Evolutionary conservation across 1,284 basidiomycete species (phyloP), one percentile per base, ranked within the genome.

Genomic region (Gomphus bonarii): DNA sequence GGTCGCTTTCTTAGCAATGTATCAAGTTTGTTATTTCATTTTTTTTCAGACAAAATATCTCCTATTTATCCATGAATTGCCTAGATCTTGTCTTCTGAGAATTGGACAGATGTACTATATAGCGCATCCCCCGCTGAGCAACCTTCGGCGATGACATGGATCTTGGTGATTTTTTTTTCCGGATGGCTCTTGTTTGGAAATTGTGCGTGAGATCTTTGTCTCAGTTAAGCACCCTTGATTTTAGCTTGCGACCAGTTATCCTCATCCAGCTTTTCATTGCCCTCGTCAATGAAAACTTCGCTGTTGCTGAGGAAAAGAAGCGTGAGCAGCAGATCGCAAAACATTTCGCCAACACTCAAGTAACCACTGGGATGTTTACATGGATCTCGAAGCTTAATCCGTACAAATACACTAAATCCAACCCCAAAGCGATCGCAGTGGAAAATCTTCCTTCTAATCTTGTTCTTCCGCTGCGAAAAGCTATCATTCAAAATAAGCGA

Each of bases 191-290:
- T 97, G 51, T 95, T 99, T 63, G 85, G 91, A 1, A 95, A 95
- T 68, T 95, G 91, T 92, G 62, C 67, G 90, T 35, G 55, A 65
- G 42, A 33, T 52, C 57, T 49, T 18, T 48, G 58, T 59, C 47
- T 36, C 49, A 12, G 47, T 44, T 9, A 16, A 28, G 31, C 6
- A 18, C n/a, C 55, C 25, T n/a, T 52, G 63, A 22, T 54, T 55
- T 54, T 63, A 59, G 62, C 55, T 36, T n/a, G 36, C 2, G 3
- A 50, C 22, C 42, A 93, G 92, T 95, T 73, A 93, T 97, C 65
- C 77, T 98, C n/a, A 70, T 97, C 58, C 94, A 97, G 66, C 91
- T 98, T 86, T 97, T 98, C 74, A 94, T 99, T 66, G 95, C 95
- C 36, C 95, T 98, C 55, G 95, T 99, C 77, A 94, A 97, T 69